Evolutionary conservation across 129 eudicot genomes (phyloP).

Genomic region (Chrysanthemum makinoi): DNA sequence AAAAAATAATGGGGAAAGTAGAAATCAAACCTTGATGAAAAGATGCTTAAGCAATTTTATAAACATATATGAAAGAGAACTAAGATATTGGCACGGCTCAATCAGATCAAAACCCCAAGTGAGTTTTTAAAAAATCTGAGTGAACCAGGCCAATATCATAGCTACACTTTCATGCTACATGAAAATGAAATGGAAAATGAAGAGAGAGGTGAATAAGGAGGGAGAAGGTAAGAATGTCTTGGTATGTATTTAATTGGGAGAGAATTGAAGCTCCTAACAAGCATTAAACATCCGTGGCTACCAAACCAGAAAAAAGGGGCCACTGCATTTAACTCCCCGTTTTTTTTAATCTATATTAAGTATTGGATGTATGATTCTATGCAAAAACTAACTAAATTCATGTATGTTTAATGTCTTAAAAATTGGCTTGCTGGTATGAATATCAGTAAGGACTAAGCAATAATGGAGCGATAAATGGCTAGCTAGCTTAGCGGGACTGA

Average conservation of each 20-base stretch:
- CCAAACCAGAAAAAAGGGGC: constrained; percentile 42
- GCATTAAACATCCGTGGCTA: constrained; percentile 49
- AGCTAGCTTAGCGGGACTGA: too few species aligned
- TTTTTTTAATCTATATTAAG: background rate
- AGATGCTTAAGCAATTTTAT: background rate
- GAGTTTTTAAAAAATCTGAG: constrained; percentile 35
- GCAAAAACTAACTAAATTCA: background rate
- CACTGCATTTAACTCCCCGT: constrained; percentile 45
- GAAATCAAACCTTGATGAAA: constrained; percentile 10
- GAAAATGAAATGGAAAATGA: constrained; percentile 1
- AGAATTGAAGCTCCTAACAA: constrained; percentile 14
- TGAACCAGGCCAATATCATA: constrained; percentile 79
- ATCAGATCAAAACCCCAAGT: constrained; percentile 35
- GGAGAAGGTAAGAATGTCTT: constrained; percentile 38
- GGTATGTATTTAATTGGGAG: constrained; percentile 32
- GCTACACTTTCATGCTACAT: constrained; percentile 38
- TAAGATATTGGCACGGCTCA: constrained; percentile 85
- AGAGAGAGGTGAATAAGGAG: constrained; percentile 21
- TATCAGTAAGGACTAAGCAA: too few species aligned
- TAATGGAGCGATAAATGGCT: too few species aligned
- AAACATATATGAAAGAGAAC: constrained; percentile 41
- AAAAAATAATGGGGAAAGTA: background rate
- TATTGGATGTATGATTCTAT: background rate
- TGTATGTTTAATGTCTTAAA: background rate
- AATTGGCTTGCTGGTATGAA: too few species aligned